These are phyloP conservation scores for Lizonia empirigonia DNA, from an alignment of 2,329 filamentous ascomycete species.

Conservation along the genomic window DNA sequence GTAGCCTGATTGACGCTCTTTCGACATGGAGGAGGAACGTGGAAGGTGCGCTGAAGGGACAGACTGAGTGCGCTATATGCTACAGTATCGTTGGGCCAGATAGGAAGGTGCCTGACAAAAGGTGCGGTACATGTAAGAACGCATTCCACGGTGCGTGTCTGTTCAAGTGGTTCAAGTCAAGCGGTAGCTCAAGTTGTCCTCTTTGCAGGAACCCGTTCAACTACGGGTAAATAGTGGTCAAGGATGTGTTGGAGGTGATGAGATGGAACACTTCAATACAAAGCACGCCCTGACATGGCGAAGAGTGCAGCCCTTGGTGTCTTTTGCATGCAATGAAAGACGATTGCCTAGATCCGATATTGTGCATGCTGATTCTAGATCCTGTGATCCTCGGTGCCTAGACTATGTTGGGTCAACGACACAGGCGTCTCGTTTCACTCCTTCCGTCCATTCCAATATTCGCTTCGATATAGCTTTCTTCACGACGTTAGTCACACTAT, in stretches of 20 bases:
- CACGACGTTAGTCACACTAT: too few species aligned
- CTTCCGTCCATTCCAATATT: too few species aligned
- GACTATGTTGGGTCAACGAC: too few species aligned
- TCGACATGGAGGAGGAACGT: slow-evolving; percentile 87
- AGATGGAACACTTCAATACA: not conserved
- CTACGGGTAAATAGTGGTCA: slow-evolving; percentile 51
- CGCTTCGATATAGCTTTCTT: too few species aligned
- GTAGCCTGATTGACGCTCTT: slow-evolving; percentile 84
- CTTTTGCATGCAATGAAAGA: too few species aligned
- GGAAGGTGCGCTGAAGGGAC: slow-evolving; percentile 84
- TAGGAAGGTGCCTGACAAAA: slow-evolving; percentile 88
- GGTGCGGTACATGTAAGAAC: slow-evolving; percentile 91
- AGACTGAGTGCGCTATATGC: slow-evolving; percentile 95
- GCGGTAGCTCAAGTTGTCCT: slow-evolving; percentile 89
- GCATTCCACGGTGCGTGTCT: slow-evolving; percentile 87
- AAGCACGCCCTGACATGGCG: too few species aligned
- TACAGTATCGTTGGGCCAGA: slow-evolving; percentile 92
- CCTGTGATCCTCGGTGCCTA: too few species aligned
- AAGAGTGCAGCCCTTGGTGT: too few species aligned
- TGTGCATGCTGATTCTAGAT: too few species aligned
- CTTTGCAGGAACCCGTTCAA: slow-evolving; percentile 88
- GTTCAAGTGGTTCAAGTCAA: slow-evolving; percentile 97
- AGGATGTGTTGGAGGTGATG: not conserved
- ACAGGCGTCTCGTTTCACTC: too few species aligned
- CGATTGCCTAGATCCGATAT: too few species aligned